These are phyloP conservation scores for Plasmopara halstedii DNA, from an alignment of 352 stramenopile genomes.

Conservation along the genomic window DNA sequence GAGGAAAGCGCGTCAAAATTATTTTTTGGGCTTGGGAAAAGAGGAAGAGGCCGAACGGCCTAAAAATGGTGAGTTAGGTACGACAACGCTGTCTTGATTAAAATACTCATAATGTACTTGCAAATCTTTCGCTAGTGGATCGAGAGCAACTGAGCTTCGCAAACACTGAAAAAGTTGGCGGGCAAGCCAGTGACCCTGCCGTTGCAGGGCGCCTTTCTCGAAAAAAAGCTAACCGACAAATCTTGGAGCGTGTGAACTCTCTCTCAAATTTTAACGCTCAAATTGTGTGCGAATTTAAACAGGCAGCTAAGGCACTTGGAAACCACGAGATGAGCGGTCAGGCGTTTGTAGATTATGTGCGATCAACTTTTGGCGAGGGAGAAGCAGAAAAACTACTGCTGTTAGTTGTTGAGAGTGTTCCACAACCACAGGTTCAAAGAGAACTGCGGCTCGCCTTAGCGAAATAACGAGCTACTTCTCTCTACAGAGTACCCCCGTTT, in stretches of 20 bases:
- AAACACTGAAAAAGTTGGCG: conserved; percentile 18
- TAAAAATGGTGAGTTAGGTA: conserved; percentile 30
- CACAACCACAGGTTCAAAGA: conserved; percentile 46
- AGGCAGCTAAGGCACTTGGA: conserved; percentile 56
- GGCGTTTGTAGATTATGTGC: conserved; percentile 55
- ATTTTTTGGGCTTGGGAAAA: conserved; percentile 9
- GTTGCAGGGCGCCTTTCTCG: conserved; percentile 22
- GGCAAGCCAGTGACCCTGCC: conserved; percentile 16
- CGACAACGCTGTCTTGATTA: background rate
- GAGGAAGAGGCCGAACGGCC: conserved; percentile 15
- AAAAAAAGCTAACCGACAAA: conserved; percentile 63
- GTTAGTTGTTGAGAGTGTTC: conserved; percentile 59
- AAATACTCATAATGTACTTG: background rate
- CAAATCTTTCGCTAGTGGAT: background rate
- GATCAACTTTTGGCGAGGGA: conserved; percentile 45
- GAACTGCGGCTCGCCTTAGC: conserved; percentile 46
- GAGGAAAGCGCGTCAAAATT: conserved; percentile 11
- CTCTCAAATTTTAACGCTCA: conserved; percentile 41
- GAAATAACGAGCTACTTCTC: conserved; percentile 15
- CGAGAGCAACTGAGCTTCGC: conserved; percentile 28
- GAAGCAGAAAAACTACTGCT: conserved; percentile 49
- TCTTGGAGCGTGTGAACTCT: conserved; percentile 54
- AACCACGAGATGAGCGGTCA: conserved; percentile 61
- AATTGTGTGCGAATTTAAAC: conserved; percentile 53
- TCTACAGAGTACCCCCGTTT: background rate